phyloP scores from a whole-genome alignment of 2,329 filamentous ascomycete genomes.

The Neopestalotiopsis sp. region DNA sequence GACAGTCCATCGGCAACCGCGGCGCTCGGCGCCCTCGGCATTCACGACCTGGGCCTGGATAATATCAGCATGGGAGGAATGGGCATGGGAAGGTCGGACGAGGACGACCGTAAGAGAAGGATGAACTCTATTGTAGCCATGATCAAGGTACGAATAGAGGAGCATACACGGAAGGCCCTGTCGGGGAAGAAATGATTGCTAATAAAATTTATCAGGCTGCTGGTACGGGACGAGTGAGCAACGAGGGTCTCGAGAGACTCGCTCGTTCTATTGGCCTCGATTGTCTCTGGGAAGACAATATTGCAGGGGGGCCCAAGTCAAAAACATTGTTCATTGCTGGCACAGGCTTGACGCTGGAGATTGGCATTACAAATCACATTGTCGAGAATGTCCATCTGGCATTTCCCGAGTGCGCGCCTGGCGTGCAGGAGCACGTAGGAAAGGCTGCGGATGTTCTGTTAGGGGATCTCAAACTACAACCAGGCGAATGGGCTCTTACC shows the following conservation, averaged over 20 bases:
- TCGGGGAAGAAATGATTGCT: conserved; percentile 32
- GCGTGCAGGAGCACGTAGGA: conserved; percentile 64
- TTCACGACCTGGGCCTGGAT: conserved; percentile 61
- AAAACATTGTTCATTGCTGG: conserved; percentile 68
- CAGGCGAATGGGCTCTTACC: conserved; percentile 68
- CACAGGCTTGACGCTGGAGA: conserved; percentile 64
- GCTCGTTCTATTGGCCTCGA: conserved; percentile 72
- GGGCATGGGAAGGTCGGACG: conserved; percentile 47
- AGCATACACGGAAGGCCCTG: conserved; percentile 42
- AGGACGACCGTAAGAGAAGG: conserved; percentile 62
- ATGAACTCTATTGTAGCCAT: conserved; percentile 57
- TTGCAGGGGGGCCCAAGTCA: conserved; percentile 52
- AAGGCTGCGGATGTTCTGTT: conserved; percentile 71
- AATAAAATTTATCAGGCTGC: conserved; percentile 32
- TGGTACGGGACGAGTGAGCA: conserved; percentile 70
- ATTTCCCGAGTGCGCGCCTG: conserved; percentile 65
- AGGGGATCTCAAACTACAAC: conserved; percentile 65
- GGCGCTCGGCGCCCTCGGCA: conserved; percentile 61
- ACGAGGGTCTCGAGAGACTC: conserved; percentile 75
- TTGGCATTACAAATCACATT: conserved; percentile 65
- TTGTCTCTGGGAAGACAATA: conserved; percentile 62
- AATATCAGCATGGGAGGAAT: conserved; percentile 55
- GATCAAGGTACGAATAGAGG: conserved; percentile 49
- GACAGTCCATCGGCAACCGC: conserved; percentile 70
- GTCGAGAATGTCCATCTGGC: conserved; percentile 67